Percentiles rank a stretch among this genome's conserved stretches.
Evolutionary conservation across 208 protist genomes (phyloP).

Genomic region (Leishmania braziliensis): DNA sequence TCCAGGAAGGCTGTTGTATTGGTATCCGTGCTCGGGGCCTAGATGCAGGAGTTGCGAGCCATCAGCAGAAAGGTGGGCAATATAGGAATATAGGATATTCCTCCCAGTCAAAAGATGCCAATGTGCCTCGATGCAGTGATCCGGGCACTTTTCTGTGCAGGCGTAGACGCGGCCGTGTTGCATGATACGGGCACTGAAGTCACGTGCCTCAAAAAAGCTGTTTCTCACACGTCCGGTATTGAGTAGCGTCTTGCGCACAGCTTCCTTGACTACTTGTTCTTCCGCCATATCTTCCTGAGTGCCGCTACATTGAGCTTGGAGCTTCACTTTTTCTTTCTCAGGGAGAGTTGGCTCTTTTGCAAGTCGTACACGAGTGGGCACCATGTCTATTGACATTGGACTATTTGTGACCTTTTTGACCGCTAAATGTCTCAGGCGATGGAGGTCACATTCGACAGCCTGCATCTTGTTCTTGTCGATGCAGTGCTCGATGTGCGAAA

Average conservation of each 20-base stretch:
- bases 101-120: conserved; percentile 80
- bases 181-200: conserved; percentile 72
- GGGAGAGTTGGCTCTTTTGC: background rate
- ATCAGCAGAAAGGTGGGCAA: conserved; percentile 76
- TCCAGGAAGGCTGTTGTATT: conserved; percentile 87
- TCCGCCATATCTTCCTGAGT: conserved; percentile 20
- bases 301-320: background rate
- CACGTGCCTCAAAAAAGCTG: conserved; percentile 73
- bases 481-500: conserved; percentile 52
- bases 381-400: background rate
- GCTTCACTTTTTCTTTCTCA: background rate
- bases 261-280: conserved; percentile 10
- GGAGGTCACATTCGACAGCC: conserved; percentile 5
- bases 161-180: conserved; percentile 67
- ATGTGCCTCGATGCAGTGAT: conserved; percentile 74
- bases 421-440: conserved; percentile 5
- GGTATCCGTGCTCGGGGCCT: conserved; percentile 82
- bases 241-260: conserved; percentile 62
- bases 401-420: conserved; percentile 19
- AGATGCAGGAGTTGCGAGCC: conserved; percentile 60
- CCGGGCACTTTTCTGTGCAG: conserved; percentile 69
- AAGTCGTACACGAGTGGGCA: background rate
- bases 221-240: conserved; percentile 80
- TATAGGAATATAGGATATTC: conserved; percentile 73
- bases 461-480: conserved; percentile 26